phyloP scores from a whole-genome alignment of 1,139 yeast species.

The Taiozyma sp. region DNA sequence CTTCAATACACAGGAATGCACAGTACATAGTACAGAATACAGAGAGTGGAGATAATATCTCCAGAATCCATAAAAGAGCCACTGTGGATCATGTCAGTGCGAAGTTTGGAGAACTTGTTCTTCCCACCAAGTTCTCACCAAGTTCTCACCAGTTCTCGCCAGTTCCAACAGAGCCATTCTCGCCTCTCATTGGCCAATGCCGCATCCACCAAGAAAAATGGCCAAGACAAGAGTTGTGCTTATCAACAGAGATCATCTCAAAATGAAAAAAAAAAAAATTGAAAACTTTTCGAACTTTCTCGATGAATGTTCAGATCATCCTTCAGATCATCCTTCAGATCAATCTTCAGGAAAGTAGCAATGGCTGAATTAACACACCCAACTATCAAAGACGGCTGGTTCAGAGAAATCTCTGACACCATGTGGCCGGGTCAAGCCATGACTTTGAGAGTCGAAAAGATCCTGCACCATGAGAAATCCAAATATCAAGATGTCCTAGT shows the following conservation, averaged over 20 bases:
- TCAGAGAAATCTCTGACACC: conserved; percentile 80
- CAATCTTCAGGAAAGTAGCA: neutral
- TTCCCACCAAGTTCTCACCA: too few species aligned
- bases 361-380: conserved; percentile 57
- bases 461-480: conserved; percentile 76
- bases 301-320: neutral
- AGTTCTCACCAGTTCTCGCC: neutral
- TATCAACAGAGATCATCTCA: neutral
- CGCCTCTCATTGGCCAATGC: neutral
- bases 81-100: too few species aligned
- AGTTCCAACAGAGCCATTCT: neutral
- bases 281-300: neutral
- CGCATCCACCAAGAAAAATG: neutral
- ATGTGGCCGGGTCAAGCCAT: conserved; percentile 97
- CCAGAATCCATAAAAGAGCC: too few species aligned
- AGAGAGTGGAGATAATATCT: too few species aligned
- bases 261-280: neutral
- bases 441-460: conserved; percentile 73
- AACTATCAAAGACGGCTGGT: conserved; percentile 80
- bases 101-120: too few species aligned
- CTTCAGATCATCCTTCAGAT: neutral
- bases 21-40: too few species aligned
- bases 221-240: neutral
- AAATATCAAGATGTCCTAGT: conserved; percentile 87
- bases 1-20: too few species aligned